phyloP scores from a whole-genome alignment of 2,329 filamentous ascomycete species.

The Penicillium sp. region DNA sequence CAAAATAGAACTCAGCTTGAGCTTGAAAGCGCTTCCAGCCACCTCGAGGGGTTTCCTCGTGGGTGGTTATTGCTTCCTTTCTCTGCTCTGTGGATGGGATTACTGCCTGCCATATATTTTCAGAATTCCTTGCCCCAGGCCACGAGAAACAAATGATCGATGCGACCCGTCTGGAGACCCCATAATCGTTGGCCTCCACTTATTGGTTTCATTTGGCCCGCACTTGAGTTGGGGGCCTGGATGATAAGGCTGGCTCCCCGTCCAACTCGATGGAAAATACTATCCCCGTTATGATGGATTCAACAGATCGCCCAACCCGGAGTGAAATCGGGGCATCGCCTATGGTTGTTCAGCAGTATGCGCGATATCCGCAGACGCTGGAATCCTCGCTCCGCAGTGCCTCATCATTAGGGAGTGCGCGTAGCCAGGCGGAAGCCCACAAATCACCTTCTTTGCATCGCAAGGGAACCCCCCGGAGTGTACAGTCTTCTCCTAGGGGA shows the following conservation, averaged over 20 bases:
- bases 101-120: neutral
- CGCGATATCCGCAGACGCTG: conserved; percentile 35
- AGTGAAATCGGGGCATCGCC: conserved; percentile 26
- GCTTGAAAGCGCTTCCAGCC: conserved; percentile 27
- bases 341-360: conserved; percentile 41
- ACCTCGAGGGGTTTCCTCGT: conserved; percentile 22
- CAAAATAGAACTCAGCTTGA: conserved; percentile 36
- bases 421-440: conserved; percentile 31
- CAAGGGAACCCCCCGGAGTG: conserved; percentile 38
- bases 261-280: conserved; percentile 31
- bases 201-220: conserved; percentile 2
- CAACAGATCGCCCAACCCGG: conserved; percentile 24
- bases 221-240: conserved; percentile 2
- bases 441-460: conserved; percentile 40
- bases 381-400: conserved; percentile 38
- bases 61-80: conserved; percentile 7
- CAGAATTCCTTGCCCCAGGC: neutral
- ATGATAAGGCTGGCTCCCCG: neutral
- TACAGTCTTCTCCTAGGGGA: conserved; percentile 41
- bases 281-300: conserved; percentile 31
- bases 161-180: conserved; percentile 3
- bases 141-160: neutral
- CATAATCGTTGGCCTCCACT: conserved; percentile 10
- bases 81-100: neutral
- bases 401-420: conserved; percentile 38